Conservation (phyloP, 202 grass and related monocot species). For the Schoenoplectus tabernaemontani region DNA sequence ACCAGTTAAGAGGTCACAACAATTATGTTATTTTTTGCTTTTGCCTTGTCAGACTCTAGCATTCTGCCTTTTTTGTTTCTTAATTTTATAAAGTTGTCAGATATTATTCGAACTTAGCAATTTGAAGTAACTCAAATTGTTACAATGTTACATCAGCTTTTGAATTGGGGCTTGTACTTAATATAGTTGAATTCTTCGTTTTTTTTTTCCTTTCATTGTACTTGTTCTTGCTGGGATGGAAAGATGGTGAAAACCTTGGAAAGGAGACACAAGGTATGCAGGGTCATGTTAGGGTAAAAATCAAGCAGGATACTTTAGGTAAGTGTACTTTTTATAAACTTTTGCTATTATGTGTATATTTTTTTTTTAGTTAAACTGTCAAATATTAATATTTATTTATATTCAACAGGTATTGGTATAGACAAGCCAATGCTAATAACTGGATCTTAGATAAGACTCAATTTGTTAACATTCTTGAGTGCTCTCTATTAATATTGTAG, state of each 20-base stretch:
- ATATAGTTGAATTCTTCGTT: neutral
- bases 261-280: slow-evolving; percentile 97
- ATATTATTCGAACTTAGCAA: neutral
- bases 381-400: neutral
- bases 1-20: neutral
- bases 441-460: slow-evolving; percentile 82
- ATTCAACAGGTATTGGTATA: slow-evolving; percentile 58
- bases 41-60: neutral
- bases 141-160: neutral
- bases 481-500: neutral
- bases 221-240: slow-evolving; percentile 53
- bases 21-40: neutral
- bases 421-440: slow-evolving; percentile 59
- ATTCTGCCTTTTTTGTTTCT: neutral
- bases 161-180: neutral
- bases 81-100: neutral
- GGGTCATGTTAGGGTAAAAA: slow-evolving; percentile 81
- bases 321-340: neutral
- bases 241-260: slow-evolving; percentile 94
- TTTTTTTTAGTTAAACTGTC: neutral
- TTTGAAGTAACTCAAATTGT: neutral
- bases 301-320: slow-evolving; percentile 79
- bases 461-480: slow-evolving; percentile 71
- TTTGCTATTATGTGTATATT: neutral
- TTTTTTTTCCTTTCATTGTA: neutral